A percentile compares a stretch with the other conserved stretches of the same genome.
These are phyloP conservation scores for Allomyces arbusculus DNA, from an alignment of 192 early-diverging fungal species.

Conservation along the genomic window DNA sequence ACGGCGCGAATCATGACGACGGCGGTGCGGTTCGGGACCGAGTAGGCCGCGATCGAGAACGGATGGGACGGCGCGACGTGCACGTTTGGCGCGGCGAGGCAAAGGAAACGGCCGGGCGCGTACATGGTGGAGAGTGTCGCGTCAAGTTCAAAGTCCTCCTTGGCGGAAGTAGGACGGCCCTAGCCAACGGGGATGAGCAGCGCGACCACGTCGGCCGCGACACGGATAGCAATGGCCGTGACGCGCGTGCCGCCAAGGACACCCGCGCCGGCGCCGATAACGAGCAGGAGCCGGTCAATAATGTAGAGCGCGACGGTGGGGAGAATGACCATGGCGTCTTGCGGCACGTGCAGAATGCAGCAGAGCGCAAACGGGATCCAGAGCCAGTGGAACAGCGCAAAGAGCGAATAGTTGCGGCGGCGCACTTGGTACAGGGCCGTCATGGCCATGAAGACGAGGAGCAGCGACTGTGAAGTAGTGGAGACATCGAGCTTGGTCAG, in stretches of 20 bases:
- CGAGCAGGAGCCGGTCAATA: neutral
- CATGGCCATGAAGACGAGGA: neutral
- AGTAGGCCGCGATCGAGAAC: neutral
- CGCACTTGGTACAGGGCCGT: neutral
- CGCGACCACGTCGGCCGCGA: neutral
- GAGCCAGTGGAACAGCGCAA: neutral
- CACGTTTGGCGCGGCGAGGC: neutral
- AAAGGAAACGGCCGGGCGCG: neutral
- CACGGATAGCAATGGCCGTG: neutral
- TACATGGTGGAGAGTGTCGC: neutral
- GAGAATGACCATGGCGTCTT: neutral
- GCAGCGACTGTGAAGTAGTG: no score
- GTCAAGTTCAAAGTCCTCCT: neutral
- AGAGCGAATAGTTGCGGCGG: neutral
- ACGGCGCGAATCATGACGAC: neutral
- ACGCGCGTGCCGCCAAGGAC: neutral
- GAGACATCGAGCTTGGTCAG: no score
- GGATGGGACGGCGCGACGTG: neutral
- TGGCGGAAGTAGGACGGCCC: no score
- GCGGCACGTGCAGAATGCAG: neutral
- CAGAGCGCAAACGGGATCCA: neutral
- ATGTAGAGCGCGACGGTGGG: neutral
- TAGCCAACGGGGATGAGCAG: neutral
- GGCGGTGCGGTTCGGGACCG: neutral
- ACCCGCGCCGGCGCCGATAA: neutral